These are phyloP conservation scores for Dryas drummondii DNA, from an alignment of 306 rosid genomes.

Conservation along the genomic window DNA sequence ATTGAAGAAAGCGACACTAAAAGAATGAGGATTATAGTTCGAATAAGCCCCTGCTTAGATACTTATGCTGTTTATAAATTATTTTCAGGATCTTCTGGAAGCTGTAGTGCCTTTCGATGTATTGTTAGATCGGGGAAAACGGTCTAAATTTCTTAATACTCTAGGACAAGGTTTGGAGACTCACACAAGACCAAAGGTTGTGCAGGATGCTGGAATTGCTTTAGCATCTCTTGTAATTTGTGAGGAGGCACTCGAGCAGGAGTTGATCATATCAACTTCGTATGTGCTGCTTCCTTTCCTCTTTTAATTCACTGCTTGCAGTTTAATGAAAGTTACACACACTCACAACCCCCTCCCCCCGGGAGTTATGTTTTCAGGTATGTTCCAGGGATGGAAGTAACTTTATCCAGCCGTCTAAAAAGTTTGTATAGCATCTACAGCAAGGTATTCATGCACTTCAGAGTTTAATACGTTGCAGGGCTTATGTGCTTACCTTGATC, in stretches of 20 bases:
- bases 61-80: conserved; percentile 1
- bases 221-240: conserved; percentile 76
- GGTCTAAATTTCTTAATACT: conserved; percentile 59
- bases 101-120: conserved; percentile 92
- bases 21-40: background rate
- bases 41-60: background rate
- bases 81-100: conserved; percentile 85
- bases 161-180: conserved; percentile 45
- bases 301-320: conserved; percentile 31
- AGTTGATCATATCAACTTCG: conserved; percentile 89
- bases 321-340: background rate
- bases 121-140: conserved; percentile 71
- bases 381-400: conserved; percentile 98
- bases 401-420: conserved; percentile 83
- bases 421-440: conserved; percentile 91
- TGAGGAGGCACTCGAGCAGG: conserved; percentile 94
- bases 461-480: background rate
- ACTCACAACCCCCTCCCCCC: background rate
- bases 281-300: conserved; percentile 50
- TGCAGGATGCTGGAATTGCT: conserved; percentile 83
- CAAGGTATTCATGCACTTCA: conserved; percentile 56
- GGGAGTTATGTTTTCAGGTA: conserved; percentile 55
- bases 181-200: conserved; percentile 65
- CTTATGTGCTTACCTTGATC: background rate
- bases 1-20: background rate